Base-by-base conservation (phyloP, 2,329 filamentous ascomycete genomes). In the Neonectria sp. region DNA sequence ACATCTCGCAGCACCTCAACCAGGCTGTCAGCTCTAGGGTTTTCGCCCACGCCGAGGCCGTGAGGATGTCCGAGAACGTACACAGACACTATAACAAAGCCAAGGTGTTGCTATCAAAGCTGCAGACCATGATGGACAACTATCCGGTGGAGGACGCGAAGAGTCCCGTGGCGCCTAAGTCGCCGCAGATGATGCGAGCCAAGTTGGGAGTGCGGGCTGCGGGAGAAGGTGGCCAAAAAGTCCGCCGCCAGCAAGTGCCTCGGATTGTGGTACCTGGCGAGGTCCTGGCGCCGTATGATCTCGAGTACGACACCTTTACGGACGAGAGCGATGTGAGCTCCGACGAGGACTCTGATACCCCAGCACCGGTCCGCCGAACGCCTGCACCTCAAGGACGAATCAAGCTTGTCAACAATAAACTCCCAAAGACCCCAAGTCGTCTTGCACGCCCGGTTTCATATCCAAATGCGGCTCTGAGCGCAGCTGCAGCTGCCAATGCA, bases 211-310 rank as follows among this genome's bases (percentile, higher is more conserved):
- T 84, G 55, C 84, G 85, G 35, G 64, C 82, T 35, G 81, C 82
- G 31, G 83, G 82, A 31, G 82, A 81, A 56, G 82, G 83, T 40
- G 84, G 81, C 6, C 83, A 86, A 60, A 87, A 82, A 73, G 79
- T 83, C 35, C 83, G 82, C 35, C 82, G 83, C 21, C 85, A 80
- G 15, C 79, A 79, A 37, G 83, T 86, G 5, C 88, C 89, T 6
- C 84, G 87, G 48, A 91, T 92, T 52, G 91, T 89, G 2, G 89
- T 92, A 12, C 90, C 90, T 1, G 90, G 90, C 51, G 89, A 92
- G 76, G 90, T 92, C 9, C 82, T 91, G 53, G 89, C 90, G 2
- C 90, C 90, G 0, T 91, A 91, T 73, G 90, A 92, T 62, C 79
- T 91, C 27, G 88, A 90, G 65, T 90, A 90, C 76, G 88, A 90